A percentile compares a stretch with the other conserved stretches of the same genome.
phyloP scores from a whole-genome alignment of 2,329 filamentous ascomycete species.

The Aspergillus japonicus region DNA sequence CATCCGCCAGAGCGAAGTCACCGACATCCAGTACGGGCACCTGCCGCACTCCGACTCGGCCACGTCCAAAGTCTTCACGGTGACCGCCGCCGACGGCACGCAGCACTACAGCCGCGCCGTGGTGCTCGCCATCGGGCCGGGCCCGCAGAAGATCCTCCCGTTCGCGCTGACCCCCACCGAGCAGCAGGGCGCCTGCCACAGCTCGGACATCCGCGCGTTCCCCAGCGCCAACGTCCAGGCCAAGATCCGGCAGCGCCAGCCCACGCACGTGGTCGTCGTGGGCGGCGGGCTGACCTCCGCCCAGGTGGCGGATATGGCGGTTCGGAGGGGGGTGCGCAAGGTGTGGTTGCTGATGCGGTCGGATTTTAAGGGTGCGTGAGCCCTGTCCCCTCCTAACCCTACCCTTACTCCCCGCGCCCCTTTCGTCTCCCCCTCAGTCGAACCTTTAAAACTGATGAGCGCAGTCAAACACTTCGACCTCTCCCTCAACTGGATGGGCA shows the following conservation, averaged over 20 bases:
- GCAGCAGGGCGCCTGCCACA: constrained; percentile 58
- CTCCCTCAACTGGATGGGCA: constrained; percentile 74
- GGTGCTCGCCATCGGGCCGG: constrained; percentile 69
- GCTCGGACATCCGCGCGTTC: constrained; percentile 61
- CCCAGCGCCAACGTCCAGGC: constrained; percentile 53
- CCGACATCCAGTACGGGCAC: constrained; percentile 60
- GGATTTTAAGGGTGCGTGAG: constrained; percentile 43
- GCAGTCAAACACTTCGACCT: constrained; percentile 76
- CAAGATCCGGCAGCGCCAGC: constrained; percentile 51
- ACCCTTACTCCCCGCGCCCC: background rate
- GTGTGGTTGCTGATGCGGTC: constrained; percentile 70
- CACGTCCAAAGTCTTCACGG: constrained; percentile 58
- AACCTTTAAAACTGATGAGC: too few species aligned
- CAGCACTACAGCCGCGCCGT: constrained; percentile 61
- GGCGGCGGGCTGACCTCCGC: constrained; percentile 75
- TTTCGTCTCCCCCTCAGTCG: too few species aligned
- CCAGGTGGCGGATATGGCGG: constrained; percentile 66
- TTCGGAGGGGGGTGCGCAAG: constrained; percentile 63
- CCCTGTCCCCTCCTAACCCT: background rate
- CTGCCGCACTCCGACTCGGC: constrained; percentile 20
- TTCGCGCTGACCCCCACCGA: constrained; percentile 43
- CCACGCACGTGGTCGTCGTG: constrained; percentile 68
- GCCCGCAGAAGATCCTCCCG: constrained; percentile 56
- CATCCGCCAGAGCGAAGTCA: constrained; percentile 60
- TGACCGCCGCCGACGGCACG: constrained; percentile 55